Percentiles rank a stretch among this genome's conserved stretches.
phyloP scores from a whole-genome alignment of 257 asterid genomes.

The Anisodus acutangulus region DNA sequence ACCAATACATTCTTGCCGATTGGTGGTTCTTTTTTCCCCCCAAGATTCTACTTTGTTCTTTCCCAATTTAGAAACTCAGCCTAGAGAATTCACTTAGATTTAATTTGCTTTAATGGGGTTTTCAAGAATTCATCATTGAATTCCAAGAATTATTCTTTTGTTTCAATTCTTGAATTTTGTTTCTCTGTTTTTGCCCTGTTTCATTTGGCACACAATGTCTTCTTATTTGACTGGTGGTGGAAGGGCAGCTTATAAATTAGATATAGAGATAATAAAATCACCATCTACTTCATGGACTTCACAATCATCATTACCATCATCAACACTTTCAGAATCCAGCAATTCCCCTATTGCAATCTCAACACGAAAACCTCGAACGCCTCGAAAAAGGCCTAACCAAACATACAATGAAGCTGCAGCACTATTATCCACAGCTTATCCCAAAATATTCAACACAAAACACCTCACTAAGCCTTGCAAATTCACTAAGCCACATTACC shows the following conservation, averaged over 20 bases:
- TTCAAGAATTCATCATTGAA: conserved; percentile 6
- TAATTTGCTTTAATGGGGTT: not conserved
- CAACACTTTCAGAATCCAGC: conserved; percentile 82
- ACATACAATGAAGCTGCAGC: conserved; percentile 92
- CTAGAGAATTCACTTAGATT: not conserved
- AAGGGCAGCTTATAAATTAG: conserved; percentile 60
- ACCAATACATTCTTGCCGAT: conserved; percentile 36
- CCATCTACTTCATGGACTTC: conserved; percentile 76
- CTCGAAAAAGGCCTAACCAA: conserved; percentile 87
- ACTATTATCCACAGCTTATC: conserved; percentile 78
- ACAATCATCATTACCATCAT: conserved; percentile 77
- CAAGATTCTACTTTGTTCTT: conserved; percentile 21
- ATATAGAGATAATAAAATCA: conserved; percentile 74
- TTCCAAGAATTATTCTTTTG: not conserved
- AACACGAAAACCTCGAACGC: conserved; percentile 82
- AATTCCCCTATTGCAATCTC: conserved; percentile 67
- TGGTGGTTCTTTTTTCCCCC: conserved; percentile 5
- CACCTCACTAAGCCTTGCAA: conserved; percentile 53
- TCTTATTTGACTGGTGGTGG: conserved; percentile 81
- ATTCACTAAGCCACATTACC: conserved; percentile 45
- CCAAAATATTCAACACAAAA: conserved; percentile 69
- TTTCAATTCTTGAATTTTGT: not conserved
- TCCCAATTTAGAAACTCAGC: conserved; percentile 19
- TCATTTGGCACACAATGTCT: conserved; percentile 45
- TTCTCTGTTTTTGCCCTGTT: not conserved